Conservation (phyloP, 116 monocot species). For the Iris pallida region DNA sequence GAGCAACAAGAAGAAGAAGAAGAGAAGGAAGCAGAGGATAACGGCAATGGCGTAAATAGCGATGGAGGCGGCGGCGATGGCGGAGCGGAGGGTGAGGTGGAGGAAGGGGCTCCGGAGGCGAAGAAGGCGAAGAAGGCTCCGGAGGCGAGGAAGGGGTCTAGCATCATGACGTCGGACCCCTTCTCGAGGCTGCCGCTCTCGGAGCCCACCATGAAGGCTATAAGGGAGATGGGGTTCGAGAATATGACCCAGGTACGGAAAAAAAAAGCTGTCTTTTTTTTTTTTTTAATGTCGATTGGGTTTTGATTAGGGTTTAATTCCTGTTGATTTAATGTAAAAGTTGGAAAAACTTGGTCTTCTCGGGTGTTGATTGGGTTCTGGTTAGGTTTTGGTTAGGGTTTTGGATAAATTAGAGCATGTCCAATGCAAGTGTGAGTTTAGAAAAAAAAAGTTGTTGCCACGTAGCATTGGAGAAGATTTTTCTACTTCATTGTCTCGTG, state of each 20-base stretch:
- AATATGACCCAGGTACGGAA: slow-evolving; percentile 57
- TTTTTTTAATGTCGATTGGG: not conserved
- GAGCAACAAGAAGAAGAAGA: not conserved
- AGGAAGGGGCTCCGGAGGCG: slow-evolving; percentile 8
- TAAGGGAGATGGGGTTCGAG: slow-evolving; percentile 63
- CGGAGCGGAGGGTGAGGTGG: not conserved
- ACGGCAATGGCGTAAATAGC: not conserved
- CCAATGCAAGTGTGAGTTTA: too few species aligned
- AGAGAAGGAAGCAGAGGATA: not conserved
- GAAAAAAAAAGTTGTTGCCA: too few species aligned
- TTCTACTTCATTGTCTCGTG: too few species aligned
- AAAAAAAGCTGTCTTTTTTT: not conserved
- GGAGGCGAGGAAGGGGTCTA: slow-evolving; percentile 17
- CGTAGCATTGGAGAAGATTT: too few species aligned
- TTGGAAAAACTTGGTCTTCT: too few species aligned
- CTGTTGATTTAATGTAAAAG: not conserved
- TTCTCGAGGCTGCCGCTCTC: slow-evolving; percentile 61
- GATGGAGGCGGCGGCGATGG: not conserved
- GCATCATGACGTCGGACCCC: slow-evolving; percentile 58
- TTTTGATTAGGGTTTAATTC: not conserved
- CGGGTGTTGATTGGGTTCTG: not conserved
- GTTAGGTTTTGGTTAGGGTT: not conserved
- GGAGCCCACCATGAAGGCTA: slow-evolving; percentile 55
- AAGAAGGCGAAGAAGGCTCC: slow-evolving; percentile 31
- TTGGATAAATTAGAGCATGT: not conserved